Conservation (phyloP, 306 rosid genomes). For the Ceratonia siliqua region DNA sequence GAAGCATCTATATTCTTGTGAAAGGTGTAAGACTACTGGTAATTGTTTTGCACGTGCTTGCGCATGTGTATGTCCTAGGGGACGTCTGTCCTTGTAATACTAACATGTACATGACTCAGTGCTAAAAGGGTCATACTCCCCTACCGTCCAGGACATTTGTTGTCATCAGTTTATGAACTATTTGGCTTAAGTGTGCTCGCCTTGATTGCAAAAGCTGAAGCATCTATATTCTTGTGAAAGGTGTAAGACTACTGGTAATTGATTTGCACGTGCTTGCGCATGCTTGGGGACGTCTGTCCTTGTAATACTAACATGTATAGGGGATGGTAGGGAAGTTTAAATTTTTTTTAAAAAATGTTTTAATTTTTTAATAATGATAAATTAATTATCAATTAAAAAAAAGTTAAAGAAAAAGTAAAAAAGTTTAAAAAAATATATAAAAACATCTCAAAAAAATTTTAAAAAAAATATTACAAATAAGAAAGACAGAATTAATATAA, state of each 20-base stretch:
- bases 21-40: conserved; percentile 19
- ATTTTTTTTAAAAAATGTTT: too few species aligned
- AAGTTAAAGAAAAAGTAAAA: too few species aligned
- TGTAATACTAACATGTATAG: background rate
- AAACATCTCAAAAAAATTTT: too few species aligned
- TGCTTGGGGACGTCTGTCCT: background rate
- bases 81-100: background rate
- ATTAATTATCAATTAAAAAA: too few species aligned
- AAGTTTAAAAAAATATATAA: too few species aligned
- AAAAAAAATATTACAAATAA: background rate
- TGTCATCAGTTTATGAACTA: conserved; percentile 59
- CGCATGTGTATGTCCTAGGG: conserved; percentile 13
- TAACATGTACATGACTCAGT: background rate
- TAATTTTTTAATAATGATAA: too few species aligned
- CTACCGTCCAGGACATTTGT: conserved; percentile 36
- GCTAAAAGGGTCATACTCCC: conserved; percentile 10
- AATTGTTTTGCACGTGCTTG: conserved; percentile 22
- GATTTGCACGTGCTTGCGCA: conserved; percentile 22
- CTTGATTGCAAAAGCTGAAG: conserved; percentile 65
- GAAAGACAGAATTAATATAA: too few species aligned
- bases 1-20: conserved; percentile 69
- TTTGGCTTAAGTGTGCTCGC: conserved; percentile 73
- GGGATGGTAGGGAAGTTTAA: too few species aligned
- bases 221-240: conserved; percentile 62
- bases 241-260: conserved; percentile 9